These are phyloP conservation scores for Sclerotinia trifoliorum DNA, from an alignment of 2,329 filamentous ascomycete species.

Conservation along the genomic window DNA sequence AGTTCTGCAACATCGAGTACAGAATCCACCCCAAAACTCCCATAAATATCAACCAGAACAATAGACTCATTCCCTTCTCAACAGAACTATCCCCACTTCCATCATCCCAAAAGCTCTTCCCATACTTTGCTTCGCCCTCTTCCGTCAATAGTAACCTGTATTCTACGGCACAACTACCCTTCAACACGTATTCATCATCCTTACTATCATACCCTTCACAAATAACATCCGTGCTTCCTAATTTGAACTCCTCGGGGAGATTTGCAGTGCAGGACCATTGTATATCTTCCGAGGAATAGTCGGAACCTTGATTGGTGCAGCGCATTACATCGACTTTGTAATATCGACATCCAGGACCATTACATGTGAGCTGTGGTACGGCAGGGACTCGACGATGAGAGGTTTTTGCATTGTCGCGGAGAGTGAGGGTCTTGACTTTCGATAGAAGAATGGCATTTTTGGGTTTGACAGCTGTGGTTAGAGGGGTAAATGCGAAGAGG, in stretches of 20 bases:
- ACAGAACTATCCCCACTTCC: conserved; percentile 10
- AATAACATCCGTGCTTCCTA: conserved; percentile 83
- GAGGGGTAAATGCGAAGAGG: conserved; percentile 33
- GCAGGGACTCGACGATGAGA: conserved; percentile 72
- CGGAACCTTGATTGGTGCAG: conserved; percentile 80
- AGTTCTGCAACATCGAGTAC: conserved; percentile 50
- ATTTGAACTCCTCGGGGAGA: conserved; percentile 60
- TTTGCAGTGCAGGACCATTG: conserved; percentile 82
- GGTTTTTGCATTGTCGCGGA: conserved; percentile 67
- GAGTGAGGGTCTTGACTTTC: conserved; percentile 73
- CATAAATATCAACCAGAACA: conserved; percentile 64
- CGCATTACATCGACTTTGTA: conserved; percentile 80
- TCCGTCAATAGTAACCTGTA: conserved; percentile 79
- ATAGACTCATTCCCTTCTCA: conserved; percentile 34
- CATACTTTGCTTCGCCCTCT: conserved; percentile 69
- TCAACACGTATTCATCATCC: conserved; percentile 82
- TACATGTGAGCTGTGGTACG: conserved; percentile 78
- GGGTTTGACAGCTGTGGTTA: conserved; percentile 21
- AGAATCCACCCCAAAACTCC: conserved; percentile 61
- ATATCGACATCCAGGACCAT: conserved; percentile 50
- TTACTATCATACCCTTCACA: conserved; percentile 82
- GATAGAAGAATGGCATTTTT: conserved; percentile 58
- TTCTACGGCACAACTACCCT: conserved; percentile 89
- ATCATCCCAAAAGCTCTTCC: conserved; percentile 26
- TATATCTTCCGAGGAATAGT: conserved; percentile 76